These are phyloP conservation scores for Phytophthora citricola DNA, from an alignment of 352 stramenopile species.

Conservation along the genomic window DNA sequence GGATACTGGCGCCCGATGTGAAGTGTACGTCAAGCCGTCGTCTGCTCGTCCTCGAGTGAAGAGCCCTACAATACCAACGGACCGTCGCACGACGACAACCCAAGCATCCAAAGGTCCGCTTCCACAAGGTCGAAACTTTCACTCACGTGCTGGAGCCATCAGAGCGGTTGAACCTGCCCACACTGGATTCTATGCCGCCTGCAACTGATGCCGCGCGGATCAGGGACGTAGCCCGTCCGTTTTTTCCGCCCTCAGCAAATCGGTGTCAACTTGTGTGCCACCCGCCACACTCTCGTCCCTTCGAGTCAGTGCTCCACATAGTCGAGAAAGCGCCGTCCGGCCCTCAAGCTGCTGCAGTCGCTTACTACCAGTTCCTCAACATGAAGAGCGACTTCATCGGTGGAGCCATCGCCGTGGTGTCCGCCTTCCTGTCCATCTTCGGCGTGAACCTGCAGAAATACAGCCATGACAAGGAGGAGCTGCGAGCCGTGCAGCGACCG, in stretches of 20 bases:
- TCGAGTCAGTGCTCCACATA: constrained; percentile 23
- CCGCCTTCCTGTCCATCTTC: constrained; percentile 88
- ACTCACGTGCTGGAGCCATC: constrained; percentile 18
- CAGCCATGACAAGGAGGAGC: constrained; percentile 87
- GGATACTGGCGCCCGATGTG: constrained; percentile 25
- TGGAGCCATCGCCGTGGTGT: constrained; percentile 75
- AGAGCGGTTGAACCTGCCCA: constrained; percentile 20
- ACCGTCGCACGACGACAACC: too few relatives aligned
- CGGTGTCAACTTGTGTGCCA: constrained; percentile 12
- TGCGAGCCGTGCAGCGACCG: constrained; percentile 65
- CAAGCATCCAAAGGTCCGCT: not conserved
- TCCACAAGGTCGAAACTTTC: constrained; percentile 25
- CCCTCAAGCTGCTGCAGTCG: not conserved
- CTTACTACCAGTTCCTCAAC: constrained; percentile 3
- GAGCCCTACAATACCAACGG: not conserved
- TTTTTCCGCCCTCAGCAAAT: constrained; percentile 16
- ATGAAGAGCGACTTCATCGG: constrained; percentile 62
- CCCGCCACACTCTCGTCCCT: constrained; percentile 23
- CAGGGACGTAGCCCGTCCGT: constrained; percentile 10
- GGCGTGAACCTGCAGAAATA: constrained; percentile 94
- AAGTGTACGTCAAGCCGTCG: constrained; percentile 12
- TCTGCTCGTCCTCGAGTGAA: constrained; percentile 5
- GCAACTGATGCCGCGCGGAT: constrained; percentile 23
- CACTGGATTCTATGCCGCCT: constrained; percentile 30
- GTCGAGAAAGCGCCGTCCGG: constrained; percentile 27